These are phyloP conservation scores for Ustilago lituana DNA, from an alignment of 1,284 basidiomycete species.

Conservation along the genomic window DNA sequence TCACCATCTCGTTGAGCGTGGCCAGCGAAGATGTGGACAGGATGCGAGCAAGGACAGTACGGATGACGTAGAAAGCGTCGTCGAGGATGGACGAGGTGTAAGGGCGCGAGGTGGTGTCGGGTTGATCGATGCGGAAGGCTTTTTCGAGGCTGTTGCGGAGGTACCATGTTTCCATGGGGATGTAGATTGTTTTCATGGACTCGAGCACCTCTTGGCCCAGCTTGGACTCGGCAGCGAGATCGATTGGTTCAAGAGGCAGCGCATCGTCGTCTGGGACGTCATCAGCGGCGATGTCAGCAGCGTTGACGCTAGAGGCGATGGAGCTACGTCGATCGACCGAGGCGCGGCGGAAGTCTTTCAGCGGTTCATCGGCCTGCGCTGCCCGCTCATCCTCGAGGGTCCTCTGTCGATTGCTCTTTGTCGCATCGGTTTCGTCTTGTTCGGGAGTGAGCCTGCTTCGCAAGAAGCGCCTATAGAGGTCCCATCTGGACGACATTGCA, in stretches of 20 bases:
- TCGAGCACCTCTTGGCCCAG: conserved; percentile 74
- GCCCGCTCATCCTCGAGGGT: conserved; percentile 27
- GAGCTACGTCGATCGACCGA: conserved; percentile 42
- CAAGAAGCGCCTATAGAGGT: conserved; percentile 87
- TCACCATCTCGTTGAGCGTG: conserved; percentile 39
- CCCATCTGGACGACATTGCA: conserved; percentile 90
- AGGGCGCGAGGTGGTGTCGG: conserved; percentile 50
- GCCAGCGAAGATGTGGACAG: conserved; percentile 55
- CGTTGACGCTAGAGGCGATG: conserved; percentile 15
- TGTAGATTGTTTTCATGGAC: conserved; percentile 77
- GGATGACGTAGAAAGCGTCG: conserved; percentile 65
- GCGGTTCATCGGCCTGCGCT: conserved; percentile 38
- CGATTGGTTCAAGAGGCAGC: not conserved
- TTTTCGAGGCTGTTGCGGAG: conserved; percentile 86
- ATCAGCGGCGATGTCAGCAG: not conserved
- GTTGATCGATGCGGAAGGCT: conserved; percentile 52
- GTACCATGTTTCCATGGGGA: conserved; percentile 92
- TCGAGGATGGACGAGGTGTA: conserved; percentile 63
- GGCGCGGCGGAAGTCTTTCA: conserved; percentile 43
- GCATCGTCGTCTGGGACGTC: conserved; percentile 5
- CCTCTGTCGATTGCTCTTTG: not conserved
- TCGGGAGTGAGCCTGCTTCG: conserved; percentile 75
- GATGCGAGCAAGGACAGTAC: conserved; percentile 55
- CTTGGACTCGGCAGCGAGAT: conserved; percentile 71
- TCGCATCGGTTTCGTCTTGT: conserved; percentile 14